Percentiles rank a stretch among this genome's conserved stretches.
phyloP scores from a whole-genome alignment of 225 moss, liverwort and hornwort genomes.

The Straminergon stramineum region DNA sequence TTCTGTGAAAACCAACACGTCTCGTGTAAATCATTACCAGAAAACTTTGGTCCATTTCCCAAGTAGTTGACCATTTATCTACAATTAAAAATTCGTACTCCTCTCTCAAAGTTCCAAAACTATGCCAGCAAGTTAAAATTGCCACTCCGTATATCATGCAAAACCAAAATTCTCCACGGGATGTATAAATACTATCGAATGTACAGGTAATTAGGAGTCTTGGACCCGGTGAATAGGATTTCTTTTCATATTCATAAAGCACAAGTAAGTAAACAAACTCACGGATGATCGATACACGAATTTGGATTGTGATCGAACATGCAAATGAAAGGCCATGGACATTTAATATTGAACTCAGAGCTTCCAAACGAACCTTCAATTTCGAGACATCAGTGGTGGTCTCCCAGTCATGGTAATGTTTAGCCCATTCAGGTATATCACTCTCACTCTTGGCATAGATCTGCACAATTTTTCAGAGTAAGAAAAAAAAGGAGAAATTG shows the following conservation, averaged over 20 bases:
- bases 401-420: not conserved
- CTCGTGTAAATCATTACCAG: not conserved
- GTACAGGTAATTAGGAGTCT: not conserved
- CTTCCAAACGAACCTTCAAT: not conserved
- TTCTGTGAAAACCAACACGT: not conserved
- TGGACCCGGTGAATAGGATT: not conserved
- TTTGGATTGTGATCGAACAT: not conserved
- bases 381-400: slow-evolving; percentile 1
- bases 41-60: not conserved
- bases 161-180: not conserved
- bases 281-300: not conserved
- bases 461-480: not conserved
- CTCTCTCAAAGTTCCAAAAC: not conserved
- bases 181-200: not conserved
- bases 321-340: not conserved
- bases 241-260: not conserved
- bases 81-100: not conserved
- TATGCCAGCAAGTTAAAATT: not conserved
- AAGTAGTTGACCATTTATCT: not conserved
- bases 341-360: not conserved
- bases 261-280: not conserved
- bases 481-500: no score
- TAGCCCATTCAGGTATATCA: not conserved
- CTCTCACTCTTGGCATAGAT: not conserved
- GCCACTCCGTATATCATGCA: not conserved